Conservation (phyloP, 768 basidiomycete species). For the Termitomyces heimii region DNA sequence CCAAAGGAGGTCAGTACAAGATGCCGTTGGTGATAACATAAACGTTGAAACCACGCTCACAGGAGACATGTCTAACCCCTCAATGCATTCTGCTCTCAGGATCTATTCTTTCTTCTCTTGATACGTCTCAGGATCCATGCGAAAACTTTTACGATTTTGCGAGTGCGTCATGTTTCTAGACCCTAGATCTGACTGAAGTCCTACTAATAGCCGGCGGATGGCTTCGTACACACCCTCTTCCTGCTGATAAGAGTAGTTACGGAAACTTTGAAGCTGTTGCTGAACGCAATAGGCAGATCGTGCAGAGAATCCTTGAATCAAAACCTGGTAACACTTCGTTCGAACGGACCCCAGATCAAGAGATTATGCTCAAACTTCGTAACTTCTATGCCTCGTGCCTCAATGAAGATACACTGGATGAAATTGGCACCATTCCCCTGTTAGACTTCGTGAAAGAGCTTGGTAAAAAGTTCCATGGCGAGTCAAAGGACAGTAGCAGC, state of each 20-base stretch:
- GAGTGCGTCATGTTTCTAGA: conserved; percentile 48
- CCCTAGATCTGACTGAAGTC: neutral
- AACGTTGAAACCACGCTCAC: conserved; percentile 6
- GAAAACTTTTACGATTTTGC: conserved; percentile 93
- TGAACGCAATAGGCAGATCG: conserved; percentile 71
- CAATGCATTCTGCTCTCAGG: conserved; percentile 83
- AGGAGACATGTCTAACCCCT: conserved; percentile 69
- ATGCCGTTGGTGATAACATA: neutral
- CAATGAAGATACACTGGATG: conserved; percentile 71
- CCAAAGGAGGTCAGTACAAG: conserved; percentile 44
- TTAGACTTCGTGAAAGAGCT: conserved; percentile 60
- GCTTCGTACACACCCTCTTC: conserved; percentile 77
- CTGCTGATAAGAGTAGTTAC: conserved; percentile 73
- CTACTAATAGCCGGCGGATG: conserved; percentile 72
- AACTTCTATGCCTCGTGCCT: conserved; percentile 78
- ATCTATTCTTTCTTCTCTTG: conserved; percentile 73
- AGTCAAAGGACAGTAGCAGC: conserved; percentile 24
- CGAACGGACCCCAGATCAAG: conserved; percentile 38
- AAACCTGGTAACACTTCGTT: conserved; percentile 27
- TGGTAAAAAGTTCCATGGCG: conserved; percentile 51
- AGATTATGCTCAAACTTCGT: conserved; percentile 59
- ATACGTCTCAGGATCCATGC: conserved; percentile 84
- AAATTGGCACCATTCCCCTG: conserved; percentile 67
- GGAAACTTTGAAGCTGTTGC: conserved; percentile 70
- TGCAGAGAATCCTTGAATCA: conserved; percentile 64